phyloP scores from a whole-genome alignment of 495 filamentous ascomycete genomes.

The Podospora pseudopauciseta region DNA sequence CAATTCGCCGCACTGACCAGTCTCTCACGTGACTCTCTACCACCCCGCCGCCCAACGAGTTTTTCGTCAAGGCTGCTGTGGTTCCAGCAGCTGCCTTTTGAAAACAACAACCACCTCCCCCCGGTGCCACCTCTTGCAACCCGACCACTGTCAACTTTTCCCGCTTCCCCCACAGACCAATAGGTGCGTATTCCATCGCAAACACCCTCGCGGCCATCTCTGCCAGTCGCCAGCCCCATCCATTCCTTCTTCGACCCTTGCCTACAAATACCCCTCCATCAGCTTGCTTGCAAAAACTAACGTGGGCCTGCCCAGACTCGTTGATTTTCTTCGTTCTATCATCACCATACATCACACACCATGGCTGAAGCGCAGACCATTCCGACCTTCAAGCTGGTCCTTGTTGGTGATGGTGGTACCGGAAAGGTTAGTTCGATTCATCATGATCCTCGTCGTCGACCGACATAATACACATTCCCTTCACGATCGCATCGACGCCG shows the following conservation, averaged over 20 bases:
- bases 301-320: slow-evolving; percentile 29
- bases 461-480: slow-evolving; percentile 15
- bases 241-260: slow-evolving; percentile 2
- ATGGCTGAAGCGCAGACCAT: slow-evolving; percentile 56
- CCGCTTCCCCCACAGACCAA: slow-evolving; percentile 17
- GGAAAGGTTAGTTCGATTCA: slow-evolving; percentile 77
- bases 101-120: slow-evolving; percentile 32
- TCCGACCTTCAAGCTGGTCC: slow-evolving; percentile 97
- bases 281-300: slow-evolving; percentile 22
- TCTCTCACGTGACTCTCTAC: slow-evolving; percentile 28
- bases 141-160: slow-evolving; percentile 24
- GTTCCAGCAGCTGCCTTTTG: slow-evolving; percentile 30
- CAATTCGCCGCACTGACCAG: slow-evolving; percentile 27
- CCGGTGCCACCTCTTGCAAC: slow-evolving; percentile 31
- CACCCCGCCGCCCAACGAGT: slow-evolving; percentile 40
- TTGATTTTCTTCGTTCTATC: slow-evolving; percentile 23
- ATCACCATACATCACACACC: slow-evolving; percentile 31
- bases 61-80: slow-evolving; percentile 37
- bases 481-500: slow-evolving; percentile 8
- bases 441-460: neutral
- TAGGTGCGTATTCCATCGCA: slow-evolving; percentile 24
- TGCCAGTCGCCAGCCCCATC: neutral
- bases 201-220: neutral
- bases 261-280: slow-evolving; percentile 21
- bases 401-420: slow-evolving; percentile 99